These are phyloP conservation scores for Xylaria telfairii DNA, from an alignment of 495 filamentous ascomycete species.

Conservation along the genomic window DNA sequence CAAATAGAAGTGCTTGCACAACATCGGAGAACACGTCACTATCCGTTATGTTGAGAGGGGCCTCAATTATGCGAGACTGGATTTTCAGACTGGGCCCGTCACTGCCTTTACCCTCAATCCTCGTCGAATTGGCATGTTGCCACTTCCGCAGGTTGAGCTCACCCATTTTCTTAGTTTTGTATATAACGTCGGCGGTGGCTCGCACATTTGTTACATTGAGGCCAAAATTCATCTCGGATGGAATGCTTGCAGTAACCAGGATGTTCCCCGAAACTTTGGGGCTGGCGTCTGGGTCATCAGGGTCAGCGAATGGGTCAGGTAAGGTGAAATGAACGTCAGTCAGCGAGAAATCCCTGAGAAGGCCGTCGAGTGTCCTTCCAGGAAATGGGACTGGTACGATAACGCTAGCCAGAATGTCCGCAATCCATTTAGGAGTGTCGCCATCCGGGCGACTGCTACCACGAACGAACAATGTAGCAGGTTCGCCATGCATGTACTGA, in stretches of 20 bases:
- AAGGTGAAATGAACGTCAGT: constrained; percentile 82
- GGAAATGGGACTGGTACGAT: constrained; percentile 85
- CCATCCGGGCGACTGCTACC: constrained; percentile 70
- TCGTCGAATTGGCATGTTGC: constrained; percentile 84
- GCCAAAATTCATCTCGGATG: constrained; percentile 83
- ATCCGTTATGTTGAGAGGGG: constrained; percentile 81
- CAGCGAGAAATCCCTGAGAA: constrained; percentile 86
- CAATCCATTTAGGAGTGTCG: constrained; percentile 79
- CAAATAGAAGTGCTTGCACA: constrained; percentile 76
- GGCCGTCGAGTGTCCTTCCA: constrained; percentile 75
- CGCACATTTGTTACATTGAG: constrained; percentile 76
- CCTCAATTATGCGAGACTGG: constrained; percentile 73
- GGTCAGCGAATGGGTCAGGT: constrained; percentile 77
- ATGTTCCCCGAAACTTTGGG: constrained; percentile 83
- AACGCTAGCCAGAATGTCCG: constrained; percentile 77
- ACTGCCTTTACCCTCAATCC: constrained; percentile 58
- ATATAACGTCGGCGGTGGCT: constrained; percentile 79
- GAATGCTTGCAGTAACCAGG: constrained; percentile 74
- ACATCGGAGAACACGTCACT: constrained; percentile 75
- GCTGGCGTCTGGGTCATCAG: constrained; percentile 72
- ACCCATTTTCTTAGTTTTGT: constrained; percentile 76
- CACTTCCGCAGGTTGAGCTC: constrained; percentile 76
- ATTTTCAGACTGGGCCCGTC: constrained; percentile 68
- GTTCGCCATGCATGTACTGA: constrained; percentile 78
- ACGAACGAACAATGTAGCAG: constrained; percentile 78